Evolutionary conservation across 805 yeast species (phyloP), one percentile per base, ranked within the genome.

Genomic region (Clavispora santaluciae): DNA sequence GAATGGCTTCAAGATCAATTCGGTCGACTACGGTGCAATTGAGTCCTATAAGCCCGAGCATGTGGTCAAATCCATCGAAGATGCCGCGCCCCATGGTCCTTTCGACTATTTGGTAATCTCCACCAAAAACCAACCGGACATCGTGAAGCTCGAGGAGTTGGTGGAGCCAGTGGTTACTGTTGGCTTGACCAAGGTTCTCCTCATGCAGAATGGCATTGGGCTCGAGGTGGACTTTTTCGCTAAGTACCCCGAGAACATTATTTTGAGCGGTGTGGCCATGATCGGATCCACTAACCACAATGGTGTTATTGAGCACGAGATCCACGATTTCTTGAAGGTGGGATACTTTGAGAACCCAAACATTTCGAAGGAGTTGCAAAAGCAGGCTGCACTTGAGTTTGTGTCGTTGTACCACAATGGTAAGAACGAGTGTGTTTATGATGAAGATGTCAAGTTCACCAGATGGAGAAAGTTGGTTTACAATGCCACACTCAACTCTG

Each of bases 381-480:
- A 57, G 39, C 45, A 51, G 3, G 68, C 68, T 30, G 68, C 77
- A 4, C 56, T 63, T 33, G 67, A 66, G 4, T 75, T 78, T 50
- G 68, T 74, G 13, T 55, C 57, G 3, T 41, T 79, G 15, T 80
- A 78, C 58, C 49, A 61, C 21, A 70, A 70, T 38, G 72, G 64
- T 5, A 54, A 63, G 35, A 78, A 78, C 48, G 45, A 55, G 1
- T 63, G 71, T 47, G 50, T 35, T 5, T 67, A 68, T 42, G 70
- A 64, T 40, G 66, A 67, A 7, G 68, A 76, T 49, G 76, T 73
- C 34, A 70, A 70, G 56, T 67, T 57, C 57, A 66, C 75, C 29
- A 68, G 95, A 49, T 82, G 86, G 78, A 64, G 71, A 42, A 85
- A 85, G 57, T 68, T 85, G 46, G 71, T 85, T 11, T 84, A 83